These are phyloP conservation scores for Candida multigemmis DNA, from an alignment of 805 yeast species.

Conservation along the genomic window DNA sequence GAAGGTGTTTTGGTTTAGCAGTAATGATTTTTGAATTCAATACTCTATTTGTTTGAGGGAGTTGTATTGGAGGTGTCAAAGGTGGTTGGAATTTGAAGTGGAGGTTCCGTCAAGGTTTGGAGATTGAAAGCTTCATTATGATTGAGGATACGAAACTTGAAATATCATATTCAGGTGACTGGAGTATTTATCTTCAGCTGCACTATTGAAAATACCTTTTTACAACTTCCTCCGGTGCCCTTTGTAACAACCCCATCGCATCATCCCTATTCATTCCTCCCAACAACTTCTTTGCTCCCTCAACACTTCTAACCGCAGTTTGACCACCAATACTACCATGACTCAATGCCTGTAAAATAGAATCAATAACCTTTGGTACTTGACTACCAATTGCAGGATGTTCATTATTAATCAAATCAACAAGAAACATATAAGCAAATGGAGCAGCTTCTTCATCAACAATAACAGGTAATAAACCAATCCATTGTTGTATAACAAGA, in stretches of 20 bases:
- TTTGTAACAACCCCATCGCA: conserved; percentile 54
- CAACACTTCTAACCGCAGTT: conserved; percentile 58
- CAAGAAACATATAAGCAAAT: conserved; percentile 66
- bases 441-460: conserved; percentile 88
- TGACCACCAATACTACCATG: conserved; percentile 60
- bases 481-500: conserved; percentile 65
- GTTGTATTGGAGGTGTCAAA: too few relatives aligned
- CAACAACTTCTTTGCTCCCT: conserved; percentile 54
- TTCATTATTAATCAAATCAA: conserved; percentile 58
- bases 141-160: too few relatives aligned
- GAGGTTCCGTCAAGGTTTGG: too few relatives aligned
- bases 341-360: conserved; percentile 67
- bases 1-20: too few relatives aligned
- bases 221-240: conserved; percentile 46
- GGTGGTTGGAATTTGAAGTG: too few relatives aligned
- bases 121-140: too few relatives aligned
- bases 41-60: too few relatives aligned
- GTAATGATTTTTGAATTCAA: too few relatives aligned
- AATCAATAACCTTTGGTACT: conserved; percentile 53
- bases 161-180: too few relatives aligned
- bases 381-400: conserved; percentile 49
- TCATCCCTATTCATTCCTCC: conserved; percentile 59
- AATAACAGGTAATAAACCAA: conserved; percentile 69
- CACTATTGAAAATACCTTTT: too few relatives aligned
- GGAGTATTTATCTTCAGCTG: too few relatives aligned